Evolutionary conservation across 192 early-diverging fungal genomes (phyloP).

Genomic region (Umbelopsis sp.): DNA sequence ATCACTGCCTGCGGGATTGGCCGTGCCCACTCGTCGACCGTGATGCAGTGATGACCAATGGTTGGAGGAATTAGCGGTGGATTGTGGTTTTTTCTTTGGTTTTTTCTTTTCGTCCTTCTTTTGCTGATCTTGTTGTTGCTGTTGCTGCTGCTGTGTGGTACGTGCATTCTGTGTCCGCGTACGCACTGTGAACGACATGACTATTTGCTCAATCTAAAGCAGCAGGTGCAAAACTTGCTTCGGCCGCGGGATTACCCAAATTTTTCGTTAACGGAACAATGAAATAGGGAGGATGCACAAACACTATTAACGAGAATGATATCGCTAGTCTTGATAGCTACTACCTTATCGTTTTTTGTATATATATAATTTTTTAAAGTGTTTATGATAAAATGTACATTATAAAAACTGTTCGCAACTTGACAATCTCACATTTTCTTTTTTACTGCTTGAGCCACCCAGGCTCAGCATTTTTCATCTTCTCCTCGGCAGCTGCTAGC

Average conservation of each 20-base stretch:
- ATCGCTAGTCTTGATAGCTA: no score
- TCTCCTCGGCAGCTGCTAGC: background rate
- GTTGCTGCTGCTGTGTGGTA: slow-evolving; percentile 4
- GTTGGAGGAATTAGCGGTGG: background rate
- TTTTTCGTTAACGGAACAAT: background rate
- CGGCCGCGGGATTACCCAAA: background rate
- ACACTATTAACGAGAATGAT: no score
- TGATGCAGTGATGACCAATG: background rate
- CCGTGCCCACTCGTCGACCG: background rate
- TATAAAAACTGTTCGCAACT: background rate
- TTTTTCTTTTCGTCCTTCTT: background rate
- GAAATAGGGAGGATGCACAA: no score
- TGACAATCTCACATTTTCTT: background rate
- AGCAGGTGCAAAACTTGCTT: background rate
- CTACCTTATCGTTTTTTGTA: no score
- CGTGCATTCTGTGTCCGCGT: slow-evolving; percentile 1
- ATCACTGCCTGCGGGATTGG: background rate
- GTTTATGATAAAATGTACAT: no score
- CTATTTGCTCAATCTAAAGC: background rate
- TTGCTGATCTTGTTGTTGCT: background rate
- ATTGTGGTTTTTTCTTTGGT: background rate
- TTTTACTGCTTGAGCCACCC: background rate
- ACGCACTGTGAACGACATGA: slow-evolving; percentile 16
- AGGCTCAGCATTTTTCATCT: background rate
- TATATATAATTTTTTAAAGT: no score